Percentiles rank a stretch among this genome's conserved stretches.
These are phyloP conservation scores for Blastosporella zonata DNA, from an alignment of 1,284 basidiomycete species.

Conservation along the genomic window DNA sequence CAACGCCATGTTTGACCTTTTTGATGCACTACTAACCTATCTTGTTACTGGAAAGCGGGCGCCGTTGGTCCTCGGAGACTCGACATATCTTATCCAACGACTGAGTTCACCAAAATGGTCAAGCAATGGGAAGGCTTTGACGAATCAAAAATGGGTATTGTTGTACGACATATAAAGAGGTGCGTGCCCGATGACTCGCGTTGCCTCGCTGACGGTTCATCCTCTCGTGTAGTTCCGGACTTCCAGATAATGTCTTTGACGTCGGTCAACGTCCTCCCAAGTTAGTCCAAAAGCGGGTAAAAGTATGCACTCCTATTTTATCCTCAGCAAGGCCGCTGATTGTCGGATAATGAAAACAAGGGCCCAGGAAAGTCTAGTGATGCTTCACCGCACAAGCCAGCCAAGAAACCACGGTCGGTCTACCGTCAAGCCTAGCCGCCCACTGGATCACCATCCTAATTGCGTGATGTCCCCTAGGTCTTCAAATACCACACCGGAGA, in stretches of 20 bases:
- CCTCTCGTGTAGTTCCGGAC: constrained; percentile 47
- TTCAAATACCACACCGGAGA: constrained; percentile 37
- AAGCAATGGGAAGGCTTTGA: constrained; percentile 97
- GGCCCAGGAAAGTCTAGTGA: constrained; percentile 59
- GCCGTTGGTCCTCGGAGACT: constrained; percentile 74
- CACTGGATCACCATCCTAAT: constrained; percentile 19
- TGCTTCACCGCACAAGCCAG: constrained; percentile 66
- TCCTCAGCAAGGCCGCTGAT: constrained; percentile 14
- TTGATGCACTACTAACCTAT: constrained; percentile 14
- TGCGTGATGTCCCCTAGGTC: constrained; percentile 33
- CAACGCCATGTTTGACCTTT: constrained; percentile 15
- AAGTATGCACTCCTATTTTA: constrained; percentile 50
- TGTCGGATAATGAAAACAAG: constrained; percentile 35
- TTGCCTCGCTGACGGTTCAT: neutral
- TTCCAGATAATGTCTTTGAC: constrained; percentile 85
- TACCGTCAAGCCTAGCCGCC: constrained; percentile 21
- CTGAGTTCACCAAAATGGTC: constrained; percentile 93
- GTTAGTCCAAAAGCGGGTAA: constrained; percentile 63
- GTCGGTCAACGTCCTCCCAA: constrained; percentile 73
- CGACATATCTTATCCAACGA: constrained; percentile 96
- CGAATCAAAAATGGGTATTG: constrained; percentile 90
- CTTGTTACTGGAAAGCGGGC: constrained; percentile 49
- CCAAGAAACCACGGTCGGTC: constrained; percentile 67
- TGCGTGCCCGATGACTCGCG: constrained; percentile 37
- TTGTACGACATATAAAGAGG: constrained; percentile 93